These are phyloP conservation scores for Fusarium foetens DNA, from an alignment of 2,329 filamentous ascomycete genomes.

Conservation along the genomic window DNA sequence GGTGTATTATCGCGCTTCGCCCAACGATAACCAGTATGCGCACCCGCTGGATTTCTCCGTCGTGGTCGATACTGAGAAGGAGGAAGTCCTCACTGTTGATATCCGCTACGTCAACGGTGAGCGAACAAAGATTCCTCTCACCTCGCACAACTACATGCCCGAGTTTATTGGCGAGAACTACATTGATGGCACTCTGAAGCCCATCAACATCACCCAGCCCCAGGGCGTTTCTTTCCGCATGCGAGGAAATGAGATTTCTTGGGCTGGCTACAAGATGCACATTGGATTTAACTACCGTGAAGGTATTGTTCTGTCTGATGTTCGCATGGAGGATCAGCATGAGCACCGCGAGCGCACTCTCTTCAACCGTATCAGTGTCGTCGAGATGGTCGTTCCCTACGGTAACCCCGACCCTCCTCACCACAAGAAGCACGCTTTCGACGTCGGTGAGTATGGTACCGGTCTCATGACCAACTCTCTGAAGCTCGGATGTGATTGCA, in stretches of 20 bases:
- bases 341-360: constrained; percentile 61
- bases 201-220: constrained; percentile 54
- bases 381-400: constrained; percentile 79
- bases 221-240: constrained; percentile 59
- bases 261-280: constrained; percentile 76
- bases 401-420: constrained; percentile 84
- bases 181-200: constrained; percentile 49
- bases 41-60: constrained; percentile 65
- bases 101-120: constrained; percentile 57
- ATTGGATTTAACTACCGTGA: constrained; percentile 79
- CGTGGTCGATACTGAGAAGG: constrained; percentile 57
- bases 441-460: constrained; percentile 82
- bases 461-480: constrained; percentile 88
- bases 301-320: constrained; percentile 75
- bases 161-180: constrained; percentile 51
- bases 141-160: constrained; percentile 53
- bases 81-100: constrained; percentile 59
- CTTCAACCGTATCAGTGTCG: constrained; percentile 73
- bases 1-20: constrained; percentile 80
- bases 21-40: constrained; percentile 73
- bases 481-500: constrained; percentile 85
- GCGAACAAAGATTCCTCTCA: constrained; percentile 55
- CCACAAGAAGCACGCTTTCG: constrained; percentile 84
- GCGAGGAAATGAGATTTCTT: constrained; percentile 59
- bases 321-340: constrained; percentile 68